Base-by-base conservation (phyloP, 176 grass and related monocot species). In the Microstegium vimineum region DNA sequence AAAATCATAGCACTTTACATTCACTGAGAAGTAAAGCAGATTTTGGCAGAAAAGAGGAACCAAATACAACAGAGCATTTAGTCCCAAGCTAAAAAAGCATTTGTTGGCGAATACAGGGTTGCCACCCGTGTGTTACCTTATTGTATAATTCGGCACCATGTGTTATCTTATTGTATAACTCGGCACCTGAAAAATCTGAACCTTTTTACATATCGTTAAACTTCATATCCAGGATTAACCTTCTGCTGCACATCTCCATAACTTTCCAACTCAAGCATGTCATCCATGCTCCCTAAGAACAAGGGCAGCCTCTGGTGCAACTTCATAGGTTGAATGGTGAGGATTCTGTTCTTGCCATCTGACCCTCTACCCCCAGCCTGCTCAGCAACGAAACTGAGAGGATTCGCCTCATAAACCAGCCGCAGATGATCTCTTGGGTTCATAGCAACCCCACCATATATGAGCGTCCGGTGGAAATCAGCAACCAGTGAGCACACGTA, bases 181-280 rank as follows among this genome's bases (percentile, higher is more conserved):
- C 22, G 81, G 4, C 11, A 18, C 33, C 35, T 66, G 60, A 66
- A 74, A 45, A 45, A 60, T 63, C 46, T 82, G 40, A 49, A 51
- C 2, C 54, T 61, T 59, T 52, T n/a, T 47, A 25, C 12, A 10
- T 25, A 76, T 26, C 10, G 63, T 90, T 69, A 99, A 17, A 99
- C 89, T 31, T 95, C 87, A 36, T 94, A 99, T 71, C 96, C 96
- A 83, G 89, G 96, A 81, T 99, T 99, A 60, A 99, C 80, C 87
- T 85, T 99, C 81, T 96, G 96, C 73, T 99, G 96, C 20, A 95
- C 89, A 87, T 86, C 90, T 7, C 82, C 89, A 7, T 94, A 95
- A 73, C 93, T 99, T 88, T 95, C 93, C 78, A 99, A 72, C 87
- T 99, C 96, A 26, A 83, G 89, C 96, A 95, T 90, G 86, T 99